Evolutionary conservation across 2,329 filamentous ascomycete genomes (phyloP).

Genomic region (Sclerotinia nivalis): DNA sequence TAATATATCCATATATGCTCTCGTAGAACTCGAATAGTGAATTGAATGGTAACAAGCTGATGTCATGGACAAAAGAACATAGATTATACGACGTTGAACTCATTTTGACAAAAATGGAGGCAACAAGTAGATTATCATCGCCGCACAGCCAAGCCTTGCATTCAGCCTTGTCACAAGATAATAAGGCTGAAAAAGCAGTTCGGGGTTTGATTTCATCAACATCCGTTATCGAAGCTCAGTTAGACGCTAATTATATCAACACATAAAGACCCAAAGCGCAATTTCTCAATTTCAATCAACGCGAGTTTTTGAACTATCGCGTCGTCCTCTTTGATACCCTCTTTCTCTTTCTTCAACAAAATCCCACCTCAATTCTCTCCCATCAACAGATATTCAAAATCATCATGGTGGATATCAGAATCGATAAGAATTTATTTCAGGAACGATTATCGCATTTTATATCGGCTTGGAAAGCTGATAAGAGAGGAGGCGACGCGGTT

Average conservation of each 20-base stretch:
- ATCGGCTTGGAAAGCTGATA: constrained; percentile 94
- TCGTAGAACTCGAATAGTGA: neutral
- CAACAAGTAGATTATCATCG: neutral
- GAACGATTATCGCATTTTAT: constrained; percentile 86
- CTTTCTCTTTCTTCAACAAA: constrained; percentile 21
- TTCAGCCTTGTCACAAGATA: neutral
- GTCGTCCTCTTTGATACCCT: constrained; percentile 26
- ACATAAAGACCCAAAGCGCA: constrained; percentile 5
- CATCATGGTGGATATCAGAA: constrained; percentile 75
- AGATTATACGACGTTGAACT: too few relatives aligned
- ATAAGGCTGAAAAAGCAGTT: constrained; percentile 11
- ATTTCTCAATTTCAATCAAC: constrained; percentile 27
- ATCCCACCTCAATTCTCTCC: constrained; percentile 30
- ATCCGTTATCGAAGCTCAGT: constrained; percentile 3
- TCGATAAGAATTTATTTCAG: constrained; percentile 91
- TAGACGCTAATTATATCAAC: constrained; percentile 6
- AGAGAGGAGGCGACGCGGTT: constrained; percentile 78
- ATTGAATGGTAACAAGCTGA: neutral
- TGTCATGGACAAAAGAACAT: neutral
- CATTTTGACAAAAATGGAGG: neutral
- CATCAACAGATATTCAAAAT: constrained; percentile 31
- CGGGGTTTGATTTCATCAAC: neutral
- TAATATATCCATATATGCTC: too few relatives aligned
- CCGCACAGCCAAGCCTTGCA: neutral
- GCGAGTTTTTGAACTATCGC: constrained; percentile 32